phyloP scores from a whole-genome alignment of 2,329 filamentous ascomycete species.

The Aspergillus quadricinctus region DNA sequence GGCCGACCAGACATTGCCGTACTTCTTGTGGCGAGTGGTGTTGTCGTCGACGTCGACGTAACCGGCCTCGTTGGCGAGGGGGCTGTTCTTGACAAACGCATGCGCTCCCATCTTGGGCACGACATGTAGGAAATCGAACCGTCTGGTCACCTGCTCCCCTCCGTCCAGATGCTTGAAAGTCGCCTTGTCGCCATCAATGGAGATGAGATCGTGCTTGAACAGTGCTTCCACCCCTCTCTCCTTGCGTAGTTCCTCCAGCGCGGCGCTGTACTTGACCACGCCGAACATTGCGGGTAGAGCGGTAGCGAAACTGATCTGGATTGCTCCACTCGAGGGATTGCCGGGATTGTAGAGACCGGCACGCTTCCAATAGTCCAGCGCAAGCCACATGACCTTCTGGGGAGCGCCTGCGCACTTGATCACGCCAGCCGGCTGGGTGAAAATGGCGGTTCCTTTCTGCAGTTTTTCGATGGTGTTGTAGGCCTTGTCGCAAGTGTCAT shows the following conservation, averaged over 20 bases:
- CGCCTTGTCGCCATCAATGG: slow-evolving; percentile 51
- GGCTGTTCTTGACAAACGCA: slow-evolving; percentile 50
- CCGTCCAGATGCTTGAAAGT: slow-evolving; percentile 46
- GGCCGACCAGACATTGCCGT: slow-evolving; percentile 54
- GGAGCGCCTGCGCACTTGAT: slow-evolving; percentile 61
- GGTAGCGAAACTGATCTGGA: slow-evolving; percentile 55
- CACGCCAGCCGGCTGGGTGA: slow-evolving; percentile 56
- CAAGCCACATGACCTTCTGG: slow-evolving; percentile 61
- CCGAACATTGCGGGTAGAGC: slow-evolving; percentile 56
- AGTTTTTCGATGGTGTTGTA: slow-evolving; percentile 48
- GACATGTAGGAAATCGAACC: slow-evolving; percentile 55
- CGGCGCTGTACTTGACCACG: slow-evolving; percentile 56
- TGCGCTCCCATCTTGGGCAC: slow-evolving; percentile 58
- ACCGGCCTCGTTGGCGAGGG: slow-evolving; percentile 52
- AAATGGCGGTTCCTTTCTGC: slow-evolving; percentile 51
- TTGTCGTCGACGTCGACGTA: slow-evolving; percentile 55
- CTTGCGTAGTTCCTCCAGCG: slow-evolving; percentile 50
- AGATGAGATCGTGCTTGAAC: slow-evolving; percentile 55
- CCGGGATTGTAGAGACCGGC: slow-evolving; percentile 47
- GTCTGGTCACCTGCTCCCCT: slow-evolving; percentile 41
- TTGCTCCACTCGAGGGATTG: slow-evolving; percentile 38
- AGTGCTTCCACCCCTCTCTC: slow-evolving; percentile 55
- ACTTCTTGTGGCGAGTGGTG: slow-evolving; percentile 53
- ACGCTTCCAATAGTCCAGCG: slow-evolving; percentile 55
- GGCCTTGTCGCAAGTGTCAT: slow-evolving; percentile 53